Conservation (phyloP, 2,329 filamentous ascomycete genomes). For the Aspergillus ochraceoroseus region DNA sequence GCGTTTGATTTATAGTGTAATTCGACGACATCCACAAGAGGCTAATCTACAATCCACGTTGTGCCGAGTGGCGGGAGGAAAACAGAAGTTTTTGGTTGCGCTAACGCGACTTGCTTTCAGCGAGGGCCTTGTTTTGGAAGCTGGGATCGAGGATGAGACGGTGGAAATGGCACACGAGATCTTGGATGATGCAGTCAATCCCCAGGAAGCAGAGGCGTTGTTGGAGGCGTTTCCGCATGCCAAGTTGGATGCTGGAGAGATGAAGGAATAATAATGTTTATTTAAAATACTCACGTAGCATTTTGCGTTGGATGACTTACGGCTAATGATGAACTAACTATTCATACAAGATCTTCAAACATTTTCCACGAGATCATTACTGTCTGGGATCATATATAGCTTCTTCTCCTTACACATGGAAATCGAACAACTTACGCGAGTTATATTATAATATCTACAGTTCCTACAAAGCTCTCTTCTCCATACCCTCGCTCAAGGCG, state of each 20-base stretch:
- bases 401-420: too few species aligned
- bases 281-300: too few species aligned
- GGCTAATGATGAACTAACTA: too few species aligned
- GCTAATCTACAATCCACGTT: constrained; percentile 70
- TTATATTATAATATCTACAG: too few species aligned
- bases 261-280: constrained; percentile 6
- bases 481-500: constrained; percentile 35
- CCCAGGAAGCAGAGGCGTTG: constrained; percentile 67
- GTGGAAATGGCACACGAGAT: constrained; percentile 76
- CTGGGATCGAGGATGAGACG: constrained; percentile 69
- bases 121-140: constrained; percentile 72
- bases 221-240: constrained; percentile 44
- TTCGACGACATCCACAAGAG: constrained; percentile 56
- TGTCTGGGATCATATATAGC: too few species aligned
- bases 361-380: too few species aligned
- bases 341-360: too few species aligned
- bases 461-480: too few species aligned
- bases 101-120: constrained; percentile 81
- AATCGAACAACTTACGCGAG: too few species aligned
- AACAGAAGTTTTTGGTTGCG: constrained; percentile 75
- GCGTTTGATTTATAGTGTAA: constrained; percentile 57
- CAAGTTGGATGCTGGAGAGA: constrained; percentile 25
- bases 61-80: constrained; percentile 62
- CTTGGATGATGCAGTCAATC: constrained; percentile 72
- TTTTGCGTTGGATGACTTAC: too few species aligned